Base-by-base conservation (phyloP, 2,329 filamentous ascomycete genomes). In the Exophiala sp. region DNA sequence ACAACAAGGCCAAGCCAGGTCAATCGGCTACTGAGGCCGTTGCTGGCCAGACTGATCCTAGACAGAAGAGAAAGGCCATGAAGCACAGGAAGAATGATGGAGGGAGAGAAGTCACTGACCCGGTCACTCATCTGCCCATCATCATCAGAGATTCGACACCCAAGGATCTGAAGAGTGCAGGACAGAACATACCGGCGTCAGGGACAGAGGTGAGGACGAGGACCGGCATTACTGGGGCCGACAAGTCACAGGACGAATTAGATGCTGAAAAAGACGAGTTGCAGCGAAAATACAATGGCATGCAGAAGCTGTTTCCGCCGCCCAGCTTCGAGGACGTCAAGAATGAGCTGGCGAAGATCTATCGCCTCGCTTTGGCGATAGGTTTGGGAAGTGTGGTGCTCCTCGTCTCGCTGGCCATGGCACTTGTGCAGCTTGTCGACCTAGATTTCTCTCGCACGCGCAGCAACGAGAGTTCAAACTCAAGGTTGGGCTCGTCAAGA, bases 51-150 rank as follows among this genome's bases (percentile, higher is more conserved):
- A 33, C 46, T 20, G 69, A 78, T 52, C 73, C 76, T 1, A 76
- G 74, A 62, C 68, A 75, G 56, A 72, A 73, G 55, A 67, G 77
- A 36, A 79, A 79, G 65, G 61, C 66, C 10, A 74, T 79, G 72
- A 77, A 79, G 64, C 74, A 78, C 54, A 70, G 69, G 54, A 71
- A 68, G 42, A 70, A 78, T 53, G 70, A 74, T 29, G 74, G 76
- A 21, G 75, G 78, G 54, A 73, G 79, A 55, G 77, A 86, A 65
- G 86, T 89, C 43, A 89, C 85, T 1, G 86, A 89, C 63, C 86
- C 86, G 0, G 78, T 89, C 36, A 89, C 86, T 1, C 86, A 89
- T 68, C 74, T 89, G 2, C 85, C 85, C 1, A 78, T 88, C 44
- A 74, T 71, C 34, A 85, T 88, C 34, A 83, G 87, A 64, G 86